Percentiles rank a stretch among this genome's conserved stretches.
Conservation (phyloP, 192 early-diverging fungal genomes). For the Coemansia pectinata region DNA sequence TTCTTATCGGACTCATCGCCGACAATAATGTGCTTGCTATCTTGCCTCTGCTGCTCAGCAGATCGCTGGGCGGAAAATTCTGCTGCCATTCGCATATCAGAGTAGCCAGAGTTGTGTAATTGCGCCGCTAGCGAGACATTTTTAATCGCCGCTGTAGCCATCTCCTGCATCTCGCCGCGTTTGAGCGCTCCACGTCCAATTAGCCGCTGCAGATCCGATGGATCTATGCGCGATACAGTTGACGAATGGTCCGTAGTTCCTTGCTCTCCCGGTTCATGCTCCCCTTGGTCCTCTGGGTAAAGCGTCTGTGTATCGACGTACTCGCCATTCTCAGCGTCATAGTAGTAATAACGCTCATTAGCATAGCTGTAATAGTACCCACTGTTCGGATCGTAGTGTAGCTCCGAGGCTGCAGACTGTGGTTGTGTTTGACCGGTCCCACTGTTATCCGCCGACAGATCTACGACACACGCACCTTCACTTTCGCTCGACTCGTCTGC, state of each 20-base stretch:
- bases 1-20: slow-evolving; percentile 32
- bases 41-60: slow-evolving; percentile 15
- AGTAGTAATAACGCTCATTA: slow-evolving; percentile 36
- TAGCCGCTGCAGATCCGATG: slow-evolving; percentile 25
- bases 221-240: slow-evolving; percentile 8
- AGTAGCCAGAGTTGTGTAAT: slow-evolving; percentile 32
- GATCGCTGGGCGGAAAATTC: slow-evolving; percentile 22
- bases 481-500: not conserved
- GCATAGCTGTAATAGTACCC: slow-evolving; percentile 47
- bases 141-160: slow-evolving; percentile 8
- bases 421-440: not conserved
- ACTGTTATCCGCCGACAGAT: not conserved
- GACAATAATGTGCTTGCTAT: slow-evolving; percentile 23
- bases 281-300: not conserved
- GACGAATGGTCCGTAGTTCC: slow-evolving; percentile 11
- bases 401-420: not conserved
- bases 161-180: slow-evolving; percentile 24
- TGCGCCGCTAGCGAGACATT: slow-evolving; percentile 29
- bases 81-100: slow-evolving; percentile 26
- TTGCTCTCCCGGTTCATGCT: not conserved
- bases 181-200: slow-evolving; percentile 38
- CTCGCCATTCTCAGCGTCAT: slow-evolving; percentile 21
- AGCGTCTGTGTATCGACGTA: slow-evolving; percentile 31
- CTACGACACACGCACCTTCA: not conserved
- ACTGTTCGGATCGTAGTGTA: slow-evolving; percentile 44